These are phyloP conservation scores for Globisporangium nagaii DNA, from an alignment of 352 stramenopile species.

Conservation along the genomic window DNA sequence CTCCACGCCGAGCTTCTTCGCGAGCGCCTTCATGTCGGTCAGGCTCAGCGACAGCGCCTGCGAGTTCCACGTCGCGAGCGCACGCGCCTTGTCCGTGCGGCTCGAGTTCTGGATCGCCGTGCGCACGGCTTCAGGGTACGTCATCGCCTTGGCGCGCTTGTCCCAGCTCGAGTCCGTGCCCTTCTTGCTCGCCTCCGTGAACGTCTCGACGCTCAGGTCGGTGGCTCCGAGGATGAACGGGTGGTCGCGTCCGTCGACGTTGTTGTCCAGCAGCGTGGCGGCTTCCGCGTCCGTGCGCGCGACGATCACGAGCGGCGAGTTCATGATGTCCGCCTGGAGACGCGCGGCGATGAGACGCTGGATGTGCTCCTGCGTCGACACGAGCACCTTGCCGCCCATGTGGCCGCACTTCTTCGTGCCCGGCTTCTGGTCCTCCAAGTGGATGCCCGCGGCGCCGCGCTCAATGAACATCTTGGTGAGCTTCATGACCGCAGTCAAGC, in stretches of 20 bases:
- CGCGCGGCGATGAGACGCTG: constrained; percentile 95
- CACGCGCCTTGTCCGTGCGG: constrained; percentile 47
- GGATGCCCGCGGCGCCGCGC: constrained; percentile 94
- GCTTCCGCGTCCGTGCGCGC: constrained; percentile 96
- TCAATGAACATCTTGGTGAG: constrained; percentile 98
- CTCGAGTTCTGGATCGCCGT: constrained; percentile 62
- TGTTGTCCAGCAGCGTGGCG: constrained; percentile 96
- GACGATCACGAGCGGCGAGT: constrained; percentile 93
- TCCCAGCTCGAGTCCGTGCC: constrained; percentile 84
- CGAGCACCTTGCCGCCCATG: constrained; percentile 98
- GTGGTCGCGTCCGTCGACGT: constrained; percentile 96
- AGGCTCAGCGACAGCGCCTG: constrained; percentile 75
- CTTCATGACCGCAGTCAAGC: constrained; percentile 97
- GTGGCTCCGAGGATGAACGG: constrained; percentile 96
- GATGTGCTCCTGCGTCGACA: constrained; percentile 96
- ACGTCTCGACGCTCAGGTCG: constrained; percentile 83
- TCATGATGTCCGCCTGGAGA: constrained; percentile 95
- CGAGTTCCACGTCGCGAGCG: constrained; percentile 77
- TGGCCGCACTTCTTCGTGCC: constrained; percentile 99
- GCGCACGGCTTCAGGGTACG: constrained; percentile 93
- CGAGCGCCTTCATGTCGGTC: constrained; percentile 69
- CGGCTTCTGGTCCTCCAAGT: constrained; percentile 99
- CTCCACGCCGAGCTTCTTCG: constrained; percentile 69
- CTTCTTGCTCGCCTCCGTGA: constrained; percentile 70
- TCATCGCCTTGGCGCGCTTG: constrained; percentile 91